Percentiles rank a stretch among this genome's conserved stretches.
These are phyloP conservation scores for Fallopia convolvulus DNA, from an alignment of 148 eudicot species.

Conservation along the genomic window DNA sequence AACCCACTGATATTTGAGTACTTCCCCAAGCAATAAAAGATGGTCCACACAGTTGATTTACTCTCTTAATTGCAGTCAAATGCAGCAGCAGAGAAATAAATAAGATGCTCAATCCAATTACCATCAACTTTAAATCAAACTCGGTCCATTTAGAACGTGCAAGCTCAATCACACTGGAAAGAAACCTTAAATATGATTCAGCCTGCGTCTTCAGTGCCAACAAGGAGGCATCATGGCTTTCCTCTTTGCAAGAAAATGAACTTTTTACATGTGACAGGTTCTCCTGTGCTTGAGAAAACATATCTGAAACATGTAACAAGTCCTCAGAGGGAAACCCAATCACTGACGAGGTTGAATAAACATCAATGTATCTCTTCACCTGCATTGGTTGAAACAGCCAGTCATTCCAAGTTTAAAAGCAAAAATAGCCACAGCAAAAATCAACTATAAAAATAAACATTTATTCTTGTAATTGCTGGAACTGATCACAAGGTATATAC, in stretches of 20 bases:
- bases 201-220: constrained; percentile 48
- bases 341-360: constrained; percentile 80
- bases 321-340: constrained; percentile 90
- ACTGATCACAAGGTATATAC: not conserved
- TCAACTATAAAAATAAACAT: not conserved
- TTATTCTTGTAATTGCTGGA: not conserved
- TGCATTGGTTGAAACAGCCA: constrained; percentile 16
- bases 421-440: not conserved
- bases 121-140: constrained; percentile 71
- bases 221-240: constrained; percentile 27
- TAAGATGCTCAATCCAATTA: constrained; percentile 54
- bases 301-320: constrained; percentile 47
- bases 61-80: constrained; percentile 40
- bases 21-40: constrained; percentile 18
- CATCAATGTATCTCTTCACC: constrained; percentile 96
- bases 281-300: constrained; percentile 60
- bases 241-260: constrained; percentile 24
- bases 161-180: constrained; percentile 71
- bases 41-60: constrained; percentile 29
- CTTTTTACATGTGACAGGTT: constrained; percentile 40
- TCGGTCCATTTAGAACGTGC: constrained; percentile 98
- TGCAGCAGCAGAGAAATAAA: constrained; percentile 58
- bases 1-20: constrained; percentile 28
- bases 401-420: constrained; percentile 6
- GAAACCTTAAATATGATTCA: constrained; percentile 57